Percentiles rank a stretch among this genome's conserved stretches.
phyloP scores from a whole-genome alignment of 768 basidiomycete genomes.

The Kwoniella sp. region DNA sequence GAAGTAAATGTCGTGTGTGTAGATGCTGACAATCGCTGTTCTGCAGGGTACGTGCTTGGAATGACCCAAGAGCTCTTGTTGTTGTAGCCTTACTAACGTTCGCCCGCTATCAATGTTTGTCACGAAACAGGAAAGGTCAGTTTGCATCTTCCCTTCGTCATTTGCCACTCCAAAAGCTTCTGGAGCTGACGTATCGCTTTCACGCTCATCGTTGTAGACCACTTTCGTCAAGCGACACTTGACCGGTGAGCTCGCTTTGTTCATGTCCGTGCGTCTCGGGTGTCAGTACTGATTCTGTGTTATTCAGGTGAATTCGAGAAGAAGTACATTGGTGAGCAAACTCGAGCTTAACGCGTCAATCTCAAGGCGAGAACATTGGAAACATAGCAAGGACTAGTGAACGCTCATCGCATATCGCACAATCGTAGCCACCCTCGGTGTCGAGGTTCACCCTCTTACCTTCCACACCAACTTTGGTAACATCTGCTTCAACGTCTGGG shows the following conservation, averaged over 20 bases:
- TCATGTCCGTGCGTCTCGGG: not conserved
- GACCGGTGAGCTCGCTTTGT: conserved; percentile 60
- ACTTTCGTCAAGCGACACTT: conserved; percentile 99
- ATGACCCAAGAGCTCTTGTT: not conserved
- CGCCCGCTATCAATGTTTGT: not conserved
- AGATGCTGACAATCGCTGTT: not conserved
- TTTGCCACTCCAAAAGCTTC: conserved; percentile 24
- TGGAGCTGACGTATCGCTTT: not conserved
- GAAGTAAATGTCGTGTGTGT: too few species aligned
- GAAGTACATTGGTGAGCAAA: conserved; percentile 88
- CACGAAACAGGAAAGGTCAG: conserved; percentile 22
- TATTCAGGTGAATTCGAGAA: conserved; percentile 96
- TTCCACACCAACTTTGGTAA: conserved; percentile 99
- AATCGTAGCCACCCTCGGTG: conserved; percentile 88
- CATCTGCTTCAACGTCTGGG: conserved; percentile 99
- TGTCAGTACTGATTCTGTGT: not conserved
- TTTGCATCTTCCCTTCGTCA: not conserved
- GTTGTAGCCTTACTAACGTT: not conserved
- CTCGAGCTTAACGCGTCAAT: conserved; percentile 2
- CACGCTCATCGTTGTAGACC: conserved; percentile 64
- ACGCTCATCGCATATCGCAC: not conserved
- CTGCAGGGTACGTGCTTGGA: conserved; percentile 16
- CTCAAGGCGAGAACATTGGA: not conserved
- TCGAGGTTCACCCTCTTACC: conserved; percentile 93
- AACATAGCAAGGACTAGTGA: not conserved